Conservation (phyloP, 1,284 basidiomycete genomes). For the Trametes pubescens region DNA sequence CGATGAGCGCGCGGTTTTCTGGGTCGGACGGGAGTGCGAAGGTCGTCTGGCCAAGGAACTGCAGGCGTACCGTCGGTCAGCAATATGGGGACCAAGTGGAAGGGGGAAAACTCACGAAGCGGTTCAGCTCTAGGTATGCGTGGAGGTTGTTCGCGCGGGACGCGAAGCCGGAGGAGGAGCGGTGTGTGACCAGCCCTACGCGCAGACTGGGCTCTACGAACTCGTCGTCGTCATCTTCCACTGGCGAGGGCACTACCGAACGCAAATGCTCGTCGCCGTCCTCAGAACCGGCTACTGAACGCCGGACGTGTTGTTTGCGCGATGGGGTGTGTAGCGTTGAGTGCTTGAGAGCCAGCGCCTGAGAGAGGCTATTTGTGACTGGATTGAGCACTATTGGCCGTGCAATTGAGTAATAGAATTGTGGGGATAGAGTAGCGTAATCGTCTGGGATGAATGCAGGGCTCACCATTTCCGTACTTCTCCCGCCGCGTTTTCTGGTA, state of each 20-base stretch:
- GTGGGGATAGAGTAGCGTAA: neutral
- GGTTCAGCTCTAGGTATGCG: slow-evolving; percentile 85
- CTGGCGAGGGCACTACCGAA: slow-evolving; percentile 53
- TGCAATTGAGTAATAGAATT: neutral
- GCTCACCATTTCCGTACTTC: slow-evolving; percentile 56
- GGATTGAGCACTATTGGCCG: slow-evolving; percentile 51
- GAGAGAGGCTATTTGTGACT: slow-evolving; percentile 49
- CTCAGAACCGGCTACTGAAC: slow-evolving; percentile 16
- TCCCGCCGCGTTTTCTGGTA: slow-evolving; percentile 68
- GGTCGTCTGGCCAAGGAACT: slow-evolving; percentile 62
- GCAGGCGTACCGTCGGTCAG: neutral
- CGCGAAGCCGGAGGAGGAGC: slow-evolving; percentile 64
- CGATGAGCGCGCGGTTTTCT: slow-evolving; percentile 70
- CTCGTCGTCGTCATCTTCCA: slow-evolving; percentile 49
- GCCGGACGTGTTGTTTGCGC: slow-evolving; percentile 20
- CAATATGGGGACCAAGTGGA: neutral
- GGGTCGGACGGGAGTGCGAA: slow-evolving; percentile 67
- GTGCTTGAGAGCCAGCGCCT: slow-evolving; percentile 61
- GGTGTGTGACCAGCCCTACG: slow-evolving; percentile 68
- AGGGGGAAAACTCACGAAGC: slow-evolving; percentile 59
- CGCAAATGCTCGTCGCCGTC: slow-evolving; percentile 31
- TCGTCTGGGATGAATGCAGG: neutral
- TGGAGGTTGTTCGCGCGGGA: slow-evolving; percentile 87
- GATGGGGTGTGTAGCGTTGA: slow-evolving; percentile 55
- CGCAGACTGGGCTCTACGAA: slow-evolving; percentile 56